Evolutionary conservation across 2,329 filamentous ascomycete genomes (phyloP), one percentile per base, ranked within the genome.

Genomic region (Beauveria scarabaeidicola): DNA sequence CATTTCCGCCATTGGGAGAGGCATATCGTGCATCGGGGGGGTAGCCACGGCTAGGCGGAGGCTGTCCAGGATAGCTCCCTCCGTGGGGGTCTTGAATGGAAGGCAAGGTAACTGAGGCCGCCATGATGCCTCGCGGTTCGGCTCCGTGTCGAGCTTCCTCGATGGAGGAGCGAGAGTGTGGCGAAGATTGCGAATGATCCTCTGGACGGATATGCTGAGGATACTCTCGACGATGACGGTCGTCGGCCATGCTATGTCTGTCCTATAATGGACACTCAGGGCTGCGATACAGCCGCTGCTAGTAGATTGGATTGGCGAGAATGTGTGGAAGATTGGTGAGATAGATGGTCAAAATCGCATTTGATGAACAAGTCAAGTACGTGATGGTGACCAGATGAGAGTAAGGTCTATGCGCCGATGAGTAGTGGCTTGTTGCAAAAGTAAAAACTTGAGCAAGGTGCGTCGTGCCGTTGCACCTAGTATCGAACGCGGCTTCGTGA

Each of bases 41-140:
- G 55, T 72, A 74, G 41, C 69, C 70, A 52, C 68, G 70, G 43
- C 68, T 69, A 61, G 71, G 69, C 19, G 70, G 65, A 51, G 63
- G 65, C 48, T 68, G 72, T 47, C 69, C 65, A 10, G 69, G 68
- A 59, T 76, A 76, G 19, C 66, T 63, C 60, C 70, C 64, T 38
- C 69, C 66, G 54, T 75, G 71, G 51, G 74, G 69, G 65, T 81
- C 79, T 58, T 80, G 74, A 57, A 82, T 81, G 19, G 79, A 76
- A 1, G 80, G 79, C 38, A 80, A 70, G 61, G 74, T 79, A 61
- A 79, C 74, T 60, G 73, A 71, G 53, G 74, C 68, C 56, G 77
- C 75, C 74, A 79, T 79, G 64, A 64, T 72, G 64, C 64, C 58
- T 65, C 67, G 64, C 57, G 69, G 64, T 41, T 64, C 65, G 60